Base-by-base conservation (phyloP, 352 stramenopile genomes). In the Phytophthora hibernalis region DNA sequence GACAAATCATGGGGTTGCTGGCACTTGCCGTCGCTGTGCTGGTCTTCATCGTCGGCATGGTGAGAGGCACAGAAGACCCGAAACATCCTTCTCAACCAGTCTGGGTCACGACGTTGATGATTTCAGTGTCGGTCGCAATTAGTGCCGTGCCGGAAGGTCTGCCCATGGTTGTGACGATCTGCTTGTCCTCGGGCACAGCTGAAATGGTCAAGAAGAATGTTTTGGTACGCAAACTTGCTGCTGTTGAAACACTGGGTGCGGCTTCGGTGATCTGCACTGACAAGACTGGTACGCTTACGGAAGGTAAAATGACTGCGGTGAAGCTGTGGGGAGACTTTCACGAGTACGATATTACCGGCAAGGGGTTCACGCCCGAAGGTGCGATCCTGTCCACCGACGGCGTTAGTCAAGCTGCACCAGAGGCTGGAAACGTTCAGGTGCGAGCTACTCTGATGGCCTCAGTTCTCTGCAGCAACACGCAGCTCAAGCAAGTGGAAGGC, bases 201-300 rank as follows among this genome's bases (percentile, higher is more conserved):
- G 78, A 83, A 21, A 95, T 96, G 88, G 74, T 89, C 28, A 79
- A 79, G 50, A 86, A 90, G 65, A 79, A 93, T 61, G 87, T 93
- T 37, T 79, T 96, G 0, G 85, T 97, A 3, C 89, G 92, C 45
- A 96, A 97, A 62, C 79, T 97, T 24, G 82, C 89, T 4, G 83
- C 93, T 5, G 80, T 93, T 13, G 78, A 92, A 64, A 92, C 82
- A 28, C 90, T 98, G 52, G 92, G 88, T 15, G 91, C 95, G 5
- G 96, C 93, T 3, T 97, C 92, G 6, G 92, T 98, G 0, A 96
- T 97, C 50, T 98, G 84, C 49, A 92, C 85, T 0, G 96, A 99
- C 74, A 99, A 99, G 80, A 99, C 96, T 0, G 96, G 96, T 10
- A 99, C 96, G 11, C 71, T 99, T 12, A 99, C 96, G 0, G 85